Evolutionary conservation across 805 yeast genomes (phyloP).

Genomic region (Diddensiella caesifluorescens): DNA sequence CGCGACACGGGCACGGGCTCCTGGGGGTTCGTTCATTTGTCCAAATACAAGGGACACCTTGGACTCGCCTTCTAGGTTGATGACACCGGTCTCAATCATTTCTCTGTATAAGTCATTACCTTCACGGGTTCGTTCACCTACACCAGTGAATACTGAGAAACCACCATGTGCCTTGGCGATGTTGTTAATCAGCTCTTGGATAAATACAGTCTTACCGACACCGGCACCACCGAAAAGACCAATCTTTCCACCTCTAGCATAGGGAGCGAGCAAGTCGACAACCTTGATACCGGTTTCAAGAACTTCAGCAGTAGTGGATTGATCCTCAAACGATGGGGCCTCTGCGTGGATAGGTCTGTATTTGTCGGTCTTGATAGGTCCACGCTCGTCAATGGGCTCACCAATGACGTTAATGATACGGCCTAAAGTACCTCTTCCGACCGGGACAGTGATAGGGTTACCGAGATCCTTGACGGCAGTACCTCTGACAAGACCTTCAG

Average conservation of each 20-base stretch:
- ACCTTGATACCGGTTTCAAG: slow-evolving; percentile 99
- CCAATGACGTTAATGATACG: slow-evolving; percentile 96
- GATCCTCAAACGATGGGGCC: slow-evolving; percentile 93
- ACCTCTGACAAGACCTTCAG: slow-evolving; percentile 99
- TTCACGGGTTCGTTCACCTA: slow-evolving; percentile 99
- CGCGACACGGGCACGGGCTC: slow-evolving; percentile 99
- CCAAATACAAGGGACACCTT: slow-evolving; percentile 99
- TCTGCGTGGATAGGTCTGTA: slow-evolving; percentile 99
- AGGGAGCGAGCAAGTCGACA: slow-evolving; percentile 98
- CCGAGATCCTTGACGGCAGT: slow-evolving; percentile 89
- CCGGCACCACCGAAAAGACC: slow-evolving; percentile 99
- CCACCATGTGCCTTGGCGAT: slow-evolving; percentile 99
- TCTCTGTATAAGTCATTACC: slow-evolving; percentile 99
- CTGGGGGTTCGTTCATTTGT: slow-evolving; percentile 99
- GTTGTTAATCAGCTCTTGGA: slow-evolving; percentile 99
- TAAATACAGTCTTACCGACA: slow-evolving; percentile 99
- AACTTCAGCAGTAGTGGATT: slow-evolving; percentile 96
- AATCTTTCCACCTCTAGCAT: slow-evolving; percentile 99
- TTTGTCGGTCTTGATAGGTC: slow-evolving; percentile 89
- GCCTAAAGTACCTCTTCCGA: slow-evolving; percentile 98
- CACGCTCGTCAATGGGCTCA: slow-evolving; percentile 99
- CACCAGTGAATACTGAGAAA: slow-evolving; percentile 99
- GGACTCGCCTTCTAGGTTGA: slow-evolving; percentile 98
- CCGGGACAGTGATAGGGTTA: slow-evolving; percentile 98
- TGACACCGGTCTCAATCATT: slow-evolving; percentile 99